These are phyloP conservation scores for Cryptosporidium meleagridis DNA, from an alignment of 169 alveolate species.

Conservation along the genomic window DNA sequence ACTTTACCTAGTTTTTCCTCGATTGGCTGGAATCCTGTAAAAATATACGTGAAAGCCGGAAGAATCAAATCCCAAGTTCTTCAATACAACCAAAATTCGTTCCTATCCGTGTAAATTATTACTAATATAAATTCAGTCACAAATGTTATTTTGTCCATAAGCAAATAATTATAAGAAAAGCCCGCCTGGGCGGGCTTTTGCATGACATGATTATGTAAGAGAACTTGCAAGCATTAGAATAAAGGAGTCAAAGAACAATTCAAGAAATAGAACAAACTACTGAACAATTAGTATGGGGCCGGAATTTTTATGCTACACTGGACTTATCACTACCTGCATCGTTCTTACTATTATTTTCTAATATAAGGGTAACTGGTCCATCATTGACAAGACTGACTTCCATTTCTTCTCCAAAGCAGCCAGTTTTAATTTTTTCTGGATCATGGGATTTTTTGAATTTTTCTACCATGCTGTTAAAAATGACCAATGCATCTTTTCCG, in stretches of 20 bases:
- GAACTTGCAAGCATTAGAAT: neutral
- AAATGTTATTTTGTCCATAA: neutral
- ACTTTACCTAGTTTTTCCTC: neutral
- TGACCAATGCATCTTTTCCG: slow-evolving; percentile 87
- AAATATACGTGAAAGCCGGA: neutral
- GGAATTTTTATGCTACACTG: neutral
- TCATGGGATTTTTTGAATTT: slow-evolving; percentile 81
- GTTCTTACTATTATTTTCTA: slow-evolving; percentile 74
- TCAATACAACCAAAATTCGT: neutral
- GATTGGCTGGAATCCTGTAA: too few species aligned
- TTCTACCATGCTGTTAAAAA: slow-evolving; percentile 86
- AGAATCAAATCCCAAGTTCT: neutral
- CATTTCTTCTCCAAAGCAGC: slow-evolving; percentile 92
- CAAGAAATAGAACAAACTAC: neutral
- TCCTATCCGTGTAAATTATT: neutral
- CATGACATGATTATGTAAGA: neutral
- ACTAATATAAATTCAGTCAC: neutral
- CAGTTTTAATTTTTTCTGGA: slow-evolving; percentile 86
- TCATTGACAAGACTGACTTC: slow-evolving; percentile 87
- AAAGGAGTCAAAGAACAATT: neutral
- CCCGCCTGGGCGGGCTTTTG: neutral
- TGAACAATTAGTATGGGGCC: neutral
- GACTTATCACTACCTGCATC: neutral
- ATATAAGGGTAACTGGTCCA: slow-evolving; percentile 93
- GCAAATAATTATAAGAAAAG: neutral